A percentile compares a stretch with the other conserved stretches of the same genome.
phyloP scores from a whole-genome alignment of 805 yeast species.

The Wickerhamomyces alni region DNA sequence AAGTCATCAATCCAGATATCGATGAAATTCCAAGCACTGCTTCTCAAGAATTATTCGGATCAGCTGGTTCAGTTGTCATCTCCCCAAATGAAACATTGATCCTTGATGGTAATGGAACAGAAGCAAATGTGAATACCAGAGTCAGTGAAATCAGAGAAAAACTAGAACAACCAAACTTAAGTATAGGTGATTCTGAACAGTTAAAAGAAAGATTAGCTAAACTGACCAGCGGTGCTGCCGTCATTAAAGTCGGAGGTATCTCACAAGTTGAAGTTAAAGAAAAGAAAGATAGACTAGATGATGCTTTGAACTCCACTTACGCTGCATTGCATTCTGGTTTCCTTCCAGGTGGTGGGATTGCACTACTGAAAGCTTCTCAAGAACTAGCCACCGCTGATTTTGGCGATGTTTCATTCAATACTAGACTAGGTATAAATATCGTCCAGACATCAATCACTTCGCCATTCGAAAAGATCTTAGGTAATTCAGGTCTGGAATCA shows the following conservation, averaged over 20 bases:
- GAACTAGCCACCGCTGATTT: constrained; percentile 64
- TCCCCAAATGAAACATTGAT: constrained; percentile 95
- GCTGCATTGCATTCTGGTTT: constrained; percentile 99
- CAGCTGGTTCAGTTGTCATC: constrained; percentile 85
- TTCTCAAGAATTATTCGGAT: constrained; percentile 82
- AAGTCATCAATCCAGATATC: constrained; percentile 79
- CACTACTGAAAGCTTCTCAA: constrained; percentile 85
- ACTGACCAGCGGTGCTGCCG: constrained; percentile 97
- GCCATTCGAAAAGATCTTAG: constrained; percentile 94
- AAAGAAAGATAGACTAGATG: constrained; percentile 98
- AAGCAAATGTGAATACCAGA: constrained; percentile 75
- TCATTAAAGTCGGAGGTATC: constrained; percentile 93
- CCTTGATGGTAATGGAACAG: constrained; percentile 86
- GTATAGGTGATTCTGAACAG: constrained; percentile 92
- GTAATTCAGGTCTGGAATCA: constrained; percentile 96
- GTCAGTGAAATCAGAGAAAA: constrained; percentile 90
- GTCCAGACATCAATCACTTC: constrained; percentile 88
- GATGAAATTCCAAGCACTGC: constrained; percentile 95
- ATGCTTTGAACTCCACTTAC: constrained; percentile 96
- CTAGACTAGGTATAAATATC: constrained; percentile 90
- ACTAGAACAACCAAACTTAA: constrained; percentile 62
- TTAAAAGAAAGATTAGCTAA: constrained; percentile 96
- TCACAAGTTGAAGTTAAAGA: constrained; percentile 98
- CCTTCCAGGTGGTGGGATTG: constrained; percentile 99
- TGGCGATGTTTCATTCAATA: constrained; percentile 76